Evolutionary conservation across 805 yeast genomes (phyloP).

Genomic region (Lipomyces orientalis): DNA sequence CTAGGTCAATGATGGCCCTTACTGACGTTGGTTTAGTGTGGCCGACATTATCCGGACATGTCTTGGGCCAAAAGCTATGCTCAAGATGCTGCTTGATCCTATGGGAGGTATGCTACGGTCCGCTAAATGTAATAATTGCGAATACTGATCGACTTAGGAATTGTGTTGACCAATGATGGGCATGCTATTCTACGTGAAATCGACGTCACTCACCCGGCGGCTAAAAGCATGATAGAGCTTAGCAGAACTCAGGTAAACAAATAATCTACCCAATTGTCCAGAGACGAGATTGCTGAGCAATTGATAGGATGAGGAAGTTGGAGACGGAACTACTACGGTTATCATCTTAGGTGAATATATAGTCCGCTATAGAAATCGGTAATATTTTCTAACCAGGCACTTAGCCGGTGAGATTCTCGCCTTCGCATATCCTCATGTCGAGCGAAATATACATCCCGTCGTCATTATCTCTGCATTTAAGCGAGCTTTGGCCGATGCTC

Average conservation of each 20-base stretch:
- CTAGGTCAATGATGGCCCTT: background rate
- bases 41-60: constrained; percentile 98
- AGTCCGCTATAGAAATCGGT: background rate
- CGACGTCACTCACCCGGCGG: constrained; percentile 96
- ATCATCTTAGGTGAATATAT: constrained; percentile 64
- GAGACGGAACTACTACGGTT: constrained; percentile 98
- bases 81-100: constrained; percentile 96
- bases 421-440: constrained; percentile 88
- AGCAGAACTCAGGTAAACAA: constrained; percentile 65
- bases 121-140: constrained; percentile 51
- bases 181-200: constrained; percentile 97
- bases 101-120: constrained; percentile 52
- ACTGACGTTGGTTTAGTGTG: constrained; percentile 50
- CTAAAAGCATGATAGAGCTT: constrained; percentile 96
- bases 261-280: background rate
- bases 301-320: constrained; percentile 93
- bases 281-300: background rate
- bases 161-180: constrained; percentile 96
- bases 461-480: constrained; percentile 93
- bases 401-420: constrained; percentile 94
- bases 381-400: background rate
- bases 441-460: constrained; percentile 95
- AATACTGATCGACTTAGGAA: constrained; percentile 54
- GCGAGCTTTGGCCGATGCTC: constrained; percentile 87
- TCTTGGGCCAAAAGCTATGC: constrained; percentile 98